A percentile compares a stretch with the other conserved stretches of the same genome.
Conservation (phyloP, 768 basidiomycete genomes). For the Hortiboletus campestris region DNA sequence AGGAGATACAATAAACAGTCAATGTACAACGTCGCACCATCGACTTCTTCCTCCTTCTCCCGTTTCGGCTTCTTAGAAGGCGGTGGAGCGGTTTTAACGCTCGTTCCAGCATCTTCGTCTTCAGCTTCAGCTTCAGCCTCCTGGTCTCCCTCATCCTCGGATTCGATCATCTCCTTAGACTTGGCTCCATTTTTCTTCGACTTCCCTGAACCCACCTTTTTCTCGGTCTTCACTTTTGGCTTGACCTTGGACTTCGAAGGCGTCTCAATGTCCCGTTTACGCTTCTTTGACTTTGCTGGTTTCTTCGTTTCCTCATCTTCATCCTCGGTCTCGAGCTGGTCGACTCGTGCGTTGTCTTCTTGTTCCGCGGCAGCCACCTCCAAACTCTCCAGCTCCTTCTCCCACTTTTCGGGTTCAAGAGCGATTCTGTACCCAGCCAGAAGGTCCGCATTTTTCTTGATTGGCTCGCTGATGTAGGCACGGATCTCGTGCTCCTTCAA, state of each 20-base stretch:
- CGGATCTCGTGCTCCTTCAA: constrained; percentile 81
- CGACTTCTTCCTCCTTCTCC: constrained; percentile 59
- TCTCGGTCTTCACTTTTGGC: constrained; percentile 45
- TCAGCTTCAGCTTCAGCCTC: constrained; percentile 47
- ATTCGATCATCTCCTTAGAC: constrained; percentile 63
- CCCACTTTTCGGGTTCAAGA: constrained; percentile 70
- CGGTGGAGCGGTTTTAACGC: constrained; percentile 57
- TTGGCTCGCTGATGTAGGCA: constrained; percentile 73
- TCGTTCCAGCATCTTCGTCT: constrained; percentile 46
- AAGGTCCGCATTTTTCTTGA: constrained; percentile 76
- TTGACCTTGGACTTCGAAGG: constrained; percentile 42
- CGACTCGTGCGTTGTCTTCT: constrained; percentile 61
- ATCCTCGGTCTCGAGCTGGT: constrained; percentile 58
- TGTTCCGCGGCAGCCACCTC: constrained; percentile 38
- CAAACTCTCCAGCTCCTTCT: constrained; percentile 41
- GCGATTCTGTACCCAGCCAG: constrained; percentile 74
- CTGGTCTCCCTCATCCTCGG: constrained; percentile 57
- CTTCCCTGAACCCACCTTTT: constrained; percentile 31
- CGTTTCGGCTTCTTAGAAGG: constrained; percentile 63
- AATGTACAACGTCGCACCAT: constrained; percentile 43
- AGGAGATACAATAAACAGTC: background rate
- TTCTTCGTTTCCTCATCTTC: constrained; percentile 53
- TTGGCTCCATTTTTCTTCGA: constrained; percentile 58
- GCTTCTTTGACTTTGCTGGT: constrained; percentile 47
- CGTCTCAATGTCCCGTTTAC: constrained; percentile 63